A percentile compares a stretch with the other conserved stretches of the same genome.
phyloP scores from a whole-genome alignment of 176 grass and related monocot species.

The Bonia amplexicaulis region DNA sequence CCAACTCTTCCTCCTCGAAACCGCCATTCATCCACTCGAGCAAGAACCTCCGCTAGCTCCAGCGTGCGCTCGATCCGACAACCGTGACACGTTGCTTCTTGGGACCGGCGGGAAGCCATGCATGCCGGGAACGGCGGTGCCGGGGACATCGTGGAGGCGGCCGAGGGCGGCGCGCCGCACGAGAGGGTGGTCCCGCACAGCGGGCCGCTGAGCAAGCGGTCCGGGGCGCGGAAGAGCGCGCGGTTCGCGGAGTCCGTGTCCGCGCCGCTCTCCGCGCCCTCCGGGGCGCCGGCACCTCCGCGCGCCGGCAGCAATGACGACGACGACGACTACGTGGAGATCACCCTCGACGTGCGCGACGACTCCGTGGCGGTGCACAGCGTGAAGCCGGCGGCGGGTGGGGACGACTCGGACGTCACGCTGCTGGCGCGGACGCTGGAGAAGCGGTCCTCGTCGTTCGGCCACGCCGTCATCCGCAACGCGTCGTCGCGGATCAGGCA shows the following conservation, averaged over 20 bases:
- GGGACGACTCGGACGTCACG: slow-evolving; percentile 51
- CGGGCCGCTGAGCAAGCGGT: slow-evolving; percentile 64
- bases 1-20: neutral
- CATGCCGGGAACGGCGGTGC: neutral
- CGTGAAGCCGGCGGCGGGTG: slow-evolving; percentile 47
- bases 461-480: slow-evolving; percentile 46
- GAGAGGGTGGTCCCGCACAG: slow-evolving; percentile 60
- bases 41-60: neutral
- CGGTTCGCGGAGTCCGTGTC: slow-evolving; percentile 60
- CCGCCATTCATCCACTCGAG: neutral
- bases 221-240: slow-evolving; percentile 55
- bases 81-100: neutral
- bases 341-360: slow-evolving; percentile 93
- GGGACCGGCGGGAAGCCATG: neutral
- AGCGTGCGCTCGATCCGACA: neutral
- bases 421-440: slow-evolving; percentile 71
- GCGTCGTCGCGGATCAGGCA: slow-evolving; percentile 82
- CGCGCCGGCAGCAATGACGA: neutral
- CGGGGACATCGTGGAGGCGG: slow-evolving; percentile 42
- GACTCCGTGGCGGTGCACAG: slow-evolving; percentile 95
- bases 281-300: neutral
- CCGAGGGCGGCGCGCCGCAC: neutral
- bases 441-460: slow-evolving; percentile 51
- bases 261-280: slow-evolving; percentile 28
- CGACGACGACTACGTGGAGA: slow-evolving; percentile 80